Percentiles rank a stretch among this genome's conserved stretches.
Conservation (phyloP, 192 early-diverging fungal species). For the Backusella mclennaniae region DNA sequence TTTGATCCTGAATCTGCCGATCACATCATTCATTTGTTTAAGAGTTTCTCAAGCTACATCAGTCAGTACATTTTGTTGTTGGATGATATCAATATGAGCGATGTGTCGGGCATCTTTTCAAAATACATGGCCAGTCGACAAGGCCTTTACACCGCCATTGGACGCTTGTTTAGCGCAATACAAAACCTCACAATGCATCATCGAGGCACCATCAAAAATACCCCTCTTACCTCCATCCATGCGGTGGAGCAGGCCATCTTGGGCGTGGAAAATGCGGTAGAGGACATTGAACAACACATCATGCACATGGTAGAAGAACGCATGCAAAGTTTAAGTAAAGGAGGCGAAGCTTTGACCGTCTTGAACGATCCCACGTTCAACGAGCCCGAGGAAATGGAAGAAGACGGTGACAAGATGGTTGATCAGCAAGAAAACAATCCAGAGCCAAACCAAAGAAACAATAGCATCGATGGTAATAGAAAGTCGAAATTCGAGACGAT, state of each 20-base stretch:
- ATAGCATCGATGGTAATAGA: neutral
- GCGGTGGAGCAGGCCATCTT: conserved; percentile 4
- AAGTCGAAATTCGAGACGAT: neutral
- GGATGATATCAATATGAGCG: conserved; percentile 17
- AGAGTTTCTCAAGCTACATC: conserved; percentile 7
- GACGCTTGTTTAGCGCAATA: conserved; percentile 16
- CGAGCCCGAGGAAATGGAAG: neutral
- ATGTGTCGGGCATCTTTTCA: neutral
- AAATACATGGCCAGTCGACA: conserved; percentile 5
- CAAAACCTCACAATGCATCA: conserved; percentile 11
- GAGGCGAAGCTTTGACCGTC: neutral
- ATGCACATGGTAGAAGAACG: conserved; percentile 17
- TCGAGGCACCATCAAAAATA: neutral
- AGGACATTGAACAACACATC: conserved; percentile 9
- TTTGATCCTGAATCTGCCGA: neutral
- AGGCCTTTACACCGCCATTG: conserved; percentile 19
- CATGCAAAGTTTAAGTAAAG: neutral
- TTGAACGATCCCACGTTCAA: neutral
- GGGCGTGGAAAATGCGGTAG: conserved; percentile 5
- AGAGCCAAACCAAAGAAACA: neutral
- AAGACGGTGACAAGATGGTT: neutral
- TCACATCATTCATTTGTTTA: conserved; percentile 1
- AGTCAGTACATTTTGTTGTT: conserved; percentile 24
- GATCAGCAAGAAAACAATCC: neutral
- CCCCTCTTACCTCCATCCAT: neutral